Percentiles rank a stretch among this genome's conserved stretches.
These are phyloP conservation scores for Vitis amurensis DNA, from an alignment of 164 flowering plant genomes.

Conservation along the genomic window DNA sequence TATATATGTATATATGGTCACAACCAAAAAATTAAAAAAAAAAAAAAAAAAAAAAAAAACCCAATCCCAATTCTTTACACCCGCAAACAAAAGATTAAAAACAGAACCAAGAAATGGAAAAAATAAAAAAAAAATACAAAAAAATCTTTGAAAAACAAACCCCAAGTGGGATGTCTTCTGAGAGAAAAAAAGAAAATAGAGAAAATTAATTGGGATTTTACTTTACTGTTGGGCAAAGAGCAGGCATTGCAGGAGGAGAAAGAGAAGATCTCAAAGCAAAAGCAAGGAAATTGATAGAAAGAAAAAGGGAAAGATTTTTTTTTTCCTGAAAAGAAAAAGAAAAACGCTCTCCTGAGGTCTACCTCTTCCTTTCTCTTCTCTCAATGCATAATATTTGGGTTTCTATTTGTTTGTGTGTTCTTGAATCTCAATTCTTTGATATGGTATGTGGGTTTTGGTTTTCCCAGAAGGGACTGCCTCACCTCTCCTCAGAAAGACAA, in stretches of 20 bases:
- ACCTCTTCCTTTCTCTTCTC: no score
- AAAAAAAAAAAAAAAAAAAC: background rate
- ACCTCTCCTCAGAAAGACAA: no score
- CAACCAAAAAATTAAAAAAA: background rate
- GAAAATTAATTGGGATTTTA: background rate
- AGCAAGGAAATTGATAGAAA: background rate
- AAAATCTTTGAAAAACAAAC: background rate
- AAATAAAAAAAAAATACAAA: background rate
- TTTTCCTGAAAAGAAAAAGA: no score
- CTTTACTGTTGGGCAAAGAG: background rate
- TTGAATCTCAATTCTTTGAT: no score
- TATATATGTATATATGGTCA: background rate
- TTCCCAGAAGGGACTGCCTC: no score
- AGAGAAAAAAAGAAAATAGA: background rate
- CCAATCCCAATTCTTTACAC: background rate
- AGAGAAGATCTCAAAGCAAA: background rate
- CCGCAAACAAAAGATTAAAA: background rate
- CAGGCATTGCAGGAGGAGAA: slow-evolving; percentile 4
- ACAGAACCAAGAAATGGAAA: background rate
- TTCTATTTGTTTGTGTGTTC: no score
- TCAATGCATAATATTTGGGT: no score
- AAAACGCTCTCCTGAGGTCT: no score
- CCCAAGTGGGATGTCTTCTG: background rate
- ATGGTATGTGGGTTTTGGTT: no score
- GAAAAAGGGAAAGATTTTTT: background rate